Base-by-base conservation (phyloP, 2,329 filamentous ascomycete genomes). In the Hypoxylon sp. region DNA sequence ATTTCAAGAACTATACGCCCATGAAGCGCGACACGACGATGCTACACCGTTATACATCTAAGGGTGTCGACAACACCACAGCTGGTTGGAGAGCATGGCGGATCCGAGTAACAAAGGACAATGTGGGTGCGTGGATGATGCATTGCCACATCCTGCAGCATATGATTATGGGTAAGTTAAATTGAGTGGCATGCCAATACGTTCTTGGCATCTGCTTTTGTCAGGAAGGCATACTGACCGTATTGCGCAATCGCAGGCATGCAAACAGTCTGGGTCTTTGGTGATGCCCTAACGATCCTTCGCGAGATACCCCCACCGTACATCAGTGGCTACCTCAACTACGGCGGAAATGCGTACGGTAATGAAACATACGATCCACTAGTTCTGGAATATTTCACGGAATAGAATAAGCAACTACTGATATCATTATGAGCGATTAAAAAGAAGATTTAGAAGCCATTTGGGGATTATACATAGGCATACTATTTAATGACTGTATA, bases 61-160 rank as follows among this genome's bases (percentile, higher is more conserved):
- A 80, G 24, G 83, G 81, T 0, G 70, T 69, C 1, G 75, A 82
- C 0, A 78, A 82, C 3, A 74, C 80, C 5, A 81, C 81, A 1
- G 80, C 82, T 0, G 87, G 88, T 0, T 91, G 89, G 89, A 80
- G 88, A 19, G 88, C 83, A 0, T 91, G 88, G 89, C 80, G 89
- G 9, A 77, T 90, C 0, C 73, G 80, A 3, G 75, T 85, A 1
- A 78, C 75, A 0, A 72, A 80, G 37, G 75, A 80, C 1, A 80
- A 86, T 3, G 84, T 89, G 0, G 88, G 88, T 0, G 86, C 86
- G 2, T 90, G 87, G 87, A 86, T 90, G 86, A 80, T 90, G 68
- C 88, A 90, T 75, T 90, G 88, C 68, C 88, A 90, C 74, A 83
- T 86, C 14, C 69, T 86, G 54, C 83, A 85, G 59, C 88, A 90